Conservation (phyloP, 129 eudicot species). For the Artemisia argyi region DNA sequence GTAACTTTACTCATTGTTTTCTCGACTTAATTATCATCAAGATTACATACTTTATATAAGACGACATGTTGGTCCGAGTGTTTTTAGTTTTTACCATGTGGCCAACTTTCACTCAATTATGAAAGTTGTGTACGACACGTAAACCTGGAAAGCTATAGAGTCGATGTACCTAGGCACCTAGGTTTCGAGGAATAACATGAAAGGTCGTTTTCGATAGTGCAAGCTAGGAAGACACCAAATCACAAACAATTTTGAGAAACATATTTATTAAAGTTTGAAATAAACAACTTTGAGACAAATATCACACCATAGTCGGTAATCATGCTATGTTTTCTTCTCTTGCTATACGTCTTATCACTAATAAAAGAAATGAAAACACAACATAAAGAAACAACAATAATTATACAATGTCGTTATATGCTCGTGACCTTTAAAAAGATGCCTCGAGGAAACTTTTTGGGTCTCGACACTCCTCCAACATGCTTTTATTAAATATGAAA, state of each 20-base stretch:
- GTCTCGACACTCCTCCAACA: conserved; percentile 6
- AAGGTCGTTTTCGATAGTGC: not conserved
- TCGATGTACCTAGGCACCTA: conserved; percentile 7
- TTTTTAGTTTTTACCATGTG: too few species aligned
- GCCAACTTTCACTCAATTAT: not conserved
- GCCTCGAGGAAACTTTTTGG: not conserved
- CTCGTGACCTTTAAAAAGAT: not conserved
- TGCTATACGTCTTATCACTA: too few species aligned
- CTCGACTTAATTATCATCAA: too few species aligned
- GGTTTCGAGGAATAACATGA: conserved; percentile 8
- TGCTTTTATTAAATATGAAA: not conserved
- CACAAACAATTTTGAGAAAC: not conserved
- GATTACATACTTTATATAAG: too few species aligned
- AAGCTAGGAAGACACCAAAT: not conserved
- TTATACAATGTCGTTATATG: too few species aligned
- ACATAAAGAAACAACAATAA: conserved; percentile 1
- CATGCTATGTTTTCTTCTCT: too few species aligned
- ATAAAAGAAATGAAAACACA: not conserved
- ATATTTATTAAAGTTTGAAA: too few species aligned
- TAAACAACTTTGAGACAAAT: too few species aligned
- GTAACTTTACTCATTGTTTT: too few species aligned
- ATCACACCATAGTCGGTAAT: too few species aligned
- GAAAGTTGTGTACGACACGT: not conserved
- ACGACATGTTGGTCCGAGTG: too few species aligned
- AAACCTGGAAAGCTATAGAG: conserved; percentile 17